phyloP scores from a whole-genome alignment of 169 alveolate species.

The Plasmodium berghei region DNA sequence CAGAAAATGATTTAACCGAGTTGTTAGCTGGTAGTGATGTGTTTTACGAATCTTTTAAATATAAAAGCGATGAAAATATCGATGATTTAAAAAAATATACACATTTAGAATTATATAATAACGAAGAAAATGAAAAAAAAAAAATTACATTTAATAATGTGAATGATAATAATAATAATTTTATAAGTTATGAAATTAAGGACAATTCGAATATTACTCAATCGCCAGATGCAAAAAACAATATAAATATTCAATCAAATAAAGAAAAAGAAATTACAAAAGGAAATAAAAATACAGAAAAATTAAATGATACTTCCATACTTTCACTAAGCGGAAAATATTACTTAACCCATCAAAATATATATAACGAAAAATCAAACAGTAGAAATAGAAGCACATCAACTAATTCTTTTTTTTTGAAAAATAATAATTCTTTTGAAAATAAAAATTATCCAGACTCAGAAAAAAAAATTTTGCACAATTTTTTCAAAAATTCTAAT shows the following conservation, averaged over 20 bases:
- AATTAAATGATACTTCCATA: not conserved
- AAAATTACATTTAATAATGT: not conserved
- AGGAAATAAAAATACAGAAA: not conserved
- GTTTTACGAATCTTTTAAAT: constrained; percentile 67
- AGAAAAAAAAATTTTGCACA: not conserved
- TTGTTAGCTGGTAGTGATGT: constrained; percentile 25
- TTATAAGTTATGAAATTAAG: constrained; percentile 21
- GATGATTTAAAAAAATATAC: constrained; percentile 25
- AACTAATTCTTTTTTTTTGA: constrained; percentile 19
- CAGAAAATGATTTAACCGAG: constrained; percentile 37
- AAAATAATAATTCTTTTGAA: not conserved
- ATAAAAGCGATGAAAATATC: constrained; percentile 33
- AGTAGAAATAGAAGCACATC: constrained; percentile 15
- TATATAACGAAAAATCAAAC: constrained; percentile 5
- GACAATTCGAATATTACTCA: constrained; percentile 6
- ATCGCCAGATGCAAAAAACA: not conserved
- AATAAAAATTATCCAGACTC: not conserved
- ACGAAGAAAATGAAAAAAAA: constrained; percentile 4
- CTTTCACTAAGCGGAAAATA: not conserved
- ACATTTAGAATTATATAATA: constrained; percentile 5
- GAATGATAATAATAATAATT: constrained; percentile 9
- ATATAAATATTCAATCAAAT: not conserved
- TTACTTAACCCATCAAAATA: constrained; percentile 12
- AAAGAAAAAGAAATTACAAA: not conserved
- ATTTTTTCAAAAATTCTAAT: too few relatives aligned